Percentiles rank a stretch among this genome's conserved stretches.
Conservation (phyloP, 2,329 filamentous ascomycete species). For the Fusarium pilosicola region DNA sequence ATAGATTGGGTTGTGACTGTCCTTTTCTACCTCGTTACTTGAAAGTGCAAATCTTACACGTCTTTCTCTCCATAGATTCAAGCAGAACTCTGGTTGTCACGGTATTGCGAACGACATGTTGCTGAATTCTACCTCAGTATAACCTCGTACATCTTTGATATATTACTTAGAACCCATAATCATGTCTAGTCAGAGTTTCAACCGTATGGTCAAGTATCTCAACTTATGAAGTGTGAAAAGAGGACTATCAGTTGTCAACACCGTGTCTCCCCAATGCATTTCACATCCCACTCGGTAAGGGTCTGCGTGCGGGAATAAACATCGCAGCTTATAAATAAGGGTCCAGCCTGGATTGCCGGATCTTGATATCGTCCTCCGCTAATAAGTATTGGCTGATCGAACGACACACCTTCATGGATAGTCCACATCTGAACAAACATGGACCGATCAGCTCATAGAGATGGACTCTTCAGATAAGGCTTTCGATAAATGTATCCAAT, state of each 20-base stretch:
- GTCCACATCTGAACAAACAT: background rate
- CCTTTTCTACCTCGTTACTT: rapidly evolving
- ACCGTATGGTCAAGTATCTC: background rate
- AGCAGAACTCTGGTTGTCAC: background rate
- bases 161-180: background rate
- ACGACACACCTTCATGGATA: background rate
- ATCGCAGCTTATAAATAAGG: background rate
- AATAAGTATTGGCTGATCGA: background rate
- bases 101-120: background rate
- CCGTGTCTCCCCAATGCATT: background rate
- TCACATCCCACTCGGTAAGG: constrained; percentile 13
- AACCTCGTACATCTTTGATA: background rate
- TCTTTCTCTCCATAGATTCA: background rate
- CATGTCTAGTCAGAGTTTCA: rapidly evolving
- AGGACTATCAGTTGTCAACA: background rate
- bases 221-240: too few species aligned
- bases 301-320: background rate
- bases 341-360: background rate
- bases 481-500: constrained; percentile 16
- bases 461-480: background rate
- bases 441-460: constrained; percentile 1
- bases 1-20: rapidly evolving
- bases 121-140: too few species aligned
- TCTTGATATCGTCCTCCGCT: background rate
- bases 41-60: background rate